A percentile compares a stretch with the other conserved stretches of the same genome.
Conservation (phyloP, 805 yeast genomes). For the Citeromyces nyonsensis region DNA sequence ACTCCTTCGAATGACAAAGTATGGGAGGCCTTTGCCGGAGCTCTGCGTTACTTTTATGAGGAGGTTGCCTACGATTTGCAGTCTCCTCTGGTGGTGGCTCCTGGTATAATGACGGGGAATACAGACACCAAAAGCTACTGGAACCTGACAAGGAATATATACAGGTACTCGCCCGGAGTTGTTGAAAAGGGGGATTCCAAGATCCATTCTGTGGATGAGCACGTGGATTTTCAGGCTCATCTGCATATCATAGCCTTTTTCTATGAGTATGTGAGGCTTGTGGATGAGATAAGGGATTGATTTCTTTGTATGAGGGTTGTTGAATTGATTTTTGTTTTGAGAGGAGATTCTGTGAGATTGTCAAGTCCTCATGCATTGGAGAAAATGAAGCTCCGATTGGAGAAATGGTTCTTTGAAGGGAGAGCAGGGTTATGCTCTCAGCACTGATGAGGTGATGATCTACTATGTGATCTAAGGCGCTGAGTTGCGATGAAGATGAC, state of each 20-base stretch:
- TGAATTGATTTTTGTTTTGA: too few species aligned
- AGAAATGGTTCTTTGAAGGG: too few species aligned
- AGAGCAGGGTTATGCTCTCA: too few species aligned
- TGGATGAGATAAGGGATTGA: conserved; percentile 4
- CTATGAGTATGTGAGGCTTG: conserved; percentile 25
- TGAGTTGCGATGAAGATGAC: too few species aligned
- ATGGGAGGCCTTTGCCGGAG: conserved; percentile 31
- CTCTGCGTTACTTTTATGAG: conserved; percentile 22
- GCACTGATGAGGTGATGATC: too few species aligned
- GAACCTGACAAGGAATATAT: conserved; percentile 36
- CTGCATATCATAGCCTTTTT: conserved; percentile 36
- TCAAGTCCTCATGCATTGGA: neutral
- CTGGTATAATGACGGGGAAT: conserved; percentile 28
- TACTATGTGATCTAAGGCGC: too few species aligned
- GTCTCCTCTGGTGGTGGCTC: conserved; percentile 12
- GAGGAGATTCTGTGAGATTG: neutral
- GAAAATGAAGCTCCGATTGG: too few species aligned
- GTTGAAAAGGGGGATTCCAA: conserved; percentile 11
- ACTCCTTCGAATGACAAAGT: conserved; percentile 18
- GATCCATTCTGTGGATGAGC: conserved; percentile 51
- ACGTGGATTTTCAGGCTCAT: conserved; percentile 32
- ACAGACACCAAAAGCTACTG: conserved; percentile 51
- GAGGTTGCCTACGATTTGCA: conserved; percentile 10
- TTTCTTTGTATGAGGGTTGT: too few species aligned
- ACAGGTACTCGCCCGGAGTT: conserved; percentile 31